A percentile compares a stretch with the other conserved stretches of the same genome.
Evolutionary conservation across 495 filamentous ascomycete species (phyloP).

Genomic region (Penicillium cinerascens): DNA sequence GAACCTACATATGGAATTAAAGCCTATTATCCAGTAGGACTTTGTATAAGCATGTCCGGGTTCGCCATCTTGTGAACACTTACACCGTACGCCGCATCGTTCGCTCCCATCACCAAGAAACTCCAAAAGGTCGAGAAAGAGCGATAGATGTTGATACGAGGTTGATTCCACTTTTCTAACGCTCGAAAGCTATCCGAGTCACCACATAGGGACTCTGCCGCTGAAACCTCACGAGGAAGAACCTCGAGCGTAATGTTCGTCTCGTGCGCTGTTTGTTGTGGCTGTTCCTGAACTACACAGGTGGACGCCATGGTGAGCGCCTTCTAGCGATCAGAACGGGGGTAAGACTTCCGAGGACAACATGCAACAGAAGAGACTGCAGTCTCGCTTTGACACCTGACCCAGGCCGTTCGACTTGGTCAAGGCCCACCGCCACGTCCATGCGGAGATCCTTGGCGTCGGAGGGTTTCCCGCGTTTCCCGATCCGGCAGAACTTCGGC

Average conservation of each 20-base stretch:
- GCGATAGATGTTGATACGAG: constrained; percentile 61
- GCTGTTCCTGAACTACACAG: constrained; percentile 9
- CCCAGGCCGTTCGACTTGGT: background rate
- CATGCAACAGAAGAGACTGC: background rate
- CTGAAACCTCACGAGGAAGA: constrained; percentile 4
- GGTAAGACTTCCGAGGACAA: background rate
- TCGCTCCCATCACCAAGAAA: constrained; percentile 77
- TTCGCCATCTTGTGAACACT: constrained; percentile 23
- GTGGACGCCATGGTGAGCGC: constrained; percentile 11
- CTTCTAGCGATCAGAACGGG: background rate
- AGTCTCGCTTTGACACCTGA: background rate
- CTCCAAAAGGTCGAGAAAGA: constrained; percentile 63
- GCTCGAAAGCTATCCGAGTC: constrained; percentile 11
- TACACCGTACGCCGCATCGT: constrained; percentile 79
- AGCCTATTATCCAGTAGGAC: constrained; percentile 38
- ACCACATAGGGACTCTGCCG: background rate
- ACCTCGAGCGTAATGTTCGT: constrained; percentile 18
- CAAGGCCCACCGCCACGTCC: background rate
- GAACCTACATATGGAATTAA: constrained; percentile 55
- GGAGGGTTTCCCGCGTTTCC: constrained; percentile 6
- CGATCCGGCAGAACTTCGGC: constrained; percentile 5
- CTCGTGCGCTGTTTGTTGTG: too few relatives aligned
- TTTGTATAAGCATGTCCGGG: background rate
- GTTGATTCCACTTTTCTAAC: constrained; percentile 63
- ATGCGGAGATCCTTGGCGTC: constrained; percentile 10